These are phyloP conservation scores for Lodderomyces margitis DNA, from an alignment of 1,139 yeast genomes.

Conservation along the genomic window DNA sequence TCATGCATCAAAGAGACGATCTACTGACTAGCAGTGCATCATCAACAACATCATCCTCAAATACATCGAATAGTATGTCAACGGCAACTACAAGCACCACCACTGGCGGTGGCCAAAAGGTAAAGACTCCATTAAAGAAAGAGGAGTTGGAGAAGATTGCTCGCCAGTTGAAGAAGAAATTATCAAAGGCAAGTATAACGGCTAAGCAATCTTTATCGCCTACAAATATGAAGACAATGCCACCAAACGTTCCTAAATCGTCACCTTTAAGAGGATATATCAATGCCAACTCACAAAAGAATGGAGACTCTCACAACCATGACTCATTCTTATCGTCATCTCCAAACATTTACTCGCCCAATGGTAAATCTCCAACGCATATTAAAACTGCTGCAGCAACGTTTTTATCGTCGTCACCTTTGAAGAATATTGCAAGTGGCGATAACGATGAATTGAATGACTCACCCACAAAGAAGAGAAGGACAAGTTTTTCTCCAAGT, in stretches of 20 bases:
- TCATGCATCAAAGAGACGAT: conserved; percentile 1
- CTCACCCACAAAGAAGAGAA: conserved; percentile 36
- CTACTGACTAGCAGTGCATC: neutral
- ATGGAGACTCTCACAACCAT: conserved; percentile 7
- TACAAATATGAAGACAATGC: conserved; percentile 15
- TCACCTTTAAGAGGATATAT: conserved; percentile 35
- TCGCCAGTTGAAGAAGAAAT: conserved; percentile 42
- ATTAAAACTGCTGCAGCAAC: conserved; percentile 37
- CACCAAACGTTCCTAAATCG: conserved; percentile 18
- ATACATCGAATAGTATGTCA: conserved; percentile 1
- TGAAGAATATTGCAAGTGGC: conserved; percentile 23
- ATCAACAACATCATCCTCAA: neutral
- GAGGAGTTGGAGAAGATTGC: conserved; percentile 50
- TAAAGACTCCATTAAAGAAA: conserved; percentile 40
- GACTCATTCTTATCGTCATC: conserved; percentile 26
- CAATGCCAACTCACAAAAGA: conserved; percentile 16
- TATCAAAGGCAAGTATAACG: conserved; percentile 45
- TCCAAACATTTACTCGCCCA: conserved; percentile 39
- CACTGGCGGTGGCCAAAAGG: conserved; percentile 10
- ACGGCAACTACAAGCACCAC: neutral
- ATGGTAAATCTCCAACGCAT: conserved; percentile 43
- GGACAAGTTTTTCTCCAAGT: conserved; percentile 20
- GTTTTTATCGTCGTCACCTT: conserved; percentile 35
- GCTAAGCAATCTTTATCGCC: conserved; percentile 43
- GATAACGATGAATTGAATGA: conserved; percentile 18